Evolutionary conservation across 2,329 filamentous ascomycete genomes (phyloP), one percentile per base, ranked within the genome.

Genomic region (Aspergillus novofumigatus): DNA sequence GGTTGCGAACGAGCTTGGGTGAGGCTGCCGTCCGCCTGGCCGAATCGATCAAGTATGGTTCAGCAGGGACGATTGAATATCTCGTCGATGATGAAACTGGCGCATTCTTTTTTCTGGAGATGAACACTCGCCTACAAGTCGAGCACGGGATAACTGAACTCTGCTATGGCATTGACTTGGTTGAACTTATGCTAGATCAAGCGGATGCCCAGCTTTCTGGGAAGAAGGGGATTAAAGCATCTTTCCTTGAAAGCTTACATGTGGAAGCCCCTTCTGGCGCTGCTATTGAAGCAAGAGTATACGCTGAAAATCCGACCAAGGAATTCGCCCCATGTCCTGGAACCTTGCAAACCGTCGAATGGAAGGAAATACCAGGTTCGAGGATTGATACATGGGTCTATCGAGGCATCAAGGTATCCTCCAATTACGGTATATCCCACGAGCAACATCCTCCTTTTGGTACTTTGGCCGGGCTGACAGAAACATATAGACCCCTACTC

Each of bases 1-100:
- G 72, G 81, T 86, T 85, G 79, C 87, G 67, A 72, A 84, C 77
- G 81, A 85, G 71, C 82, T 84, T 85, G 11, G 73, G 77, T 1
- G 86, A 86, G 3, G 81, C 88, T 11, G 90, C 92, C 3, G 88
- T 95, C 4, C 84, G 85, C n/a, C 75, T 85, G 20, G 81, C 81
- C 0, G 77, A 80, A 62, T 79, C 77, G 0, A 77, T 83, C 57
- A 75, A 76, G 3, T 96, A 96, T 67, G 88, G 89, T n/a, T 91
- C 89, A 6, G 92, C 91, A 8, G 92, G 92, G 1, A 96, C 92
- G 0, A 89, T 96, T 21, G 92, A 96, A 75, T 96, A 92, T 69
- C 89, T 96, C 47, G 87, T 96, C 4, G 91, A 96, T 72, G 89
- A 91, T 69, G 86, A 90, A 65, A 87, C 86, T 5, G 89, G 86